Evolutionary conservation across 2,329 filamentous ascomycete species (phyloP).

Genomic region (Arthrobotrys pseudoclavata): DNA sequence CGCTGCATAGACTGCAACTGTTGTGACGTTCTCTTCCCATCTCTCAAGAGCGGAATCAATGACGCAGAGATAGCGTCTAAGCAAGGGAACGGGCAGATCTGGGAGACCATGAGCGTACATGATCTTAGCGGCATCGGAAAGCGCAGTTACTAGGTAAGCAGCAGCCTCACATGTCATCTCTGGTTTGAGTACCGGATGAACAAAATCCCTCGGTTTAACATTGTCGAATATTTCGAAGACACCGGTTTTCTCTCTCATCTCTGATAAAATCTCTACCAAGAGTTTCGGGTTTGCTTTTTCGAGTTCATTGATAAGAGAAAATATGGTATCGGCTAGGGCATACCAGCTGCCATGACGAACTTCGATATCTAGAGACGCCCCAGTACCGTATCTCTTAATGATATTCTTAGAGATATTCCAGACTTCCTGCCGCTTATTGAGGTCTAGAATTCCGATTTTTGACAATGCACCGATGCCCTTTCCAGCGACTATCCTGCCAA

Average conservation of each 20-base stretch:
- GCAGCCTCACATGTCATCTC: constrained; percentile 76
- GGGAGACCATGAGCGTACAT: constrained; percentile 51
- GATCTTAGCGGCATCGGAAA: constrained; percentile 60
- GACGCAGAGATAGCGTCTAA: constrained; percentile 59
- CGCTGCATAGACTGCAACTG: constrained; percentile 51
- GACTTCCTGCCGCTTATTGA: constrained; percentile 37
- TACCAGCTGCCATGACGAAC: constrained; percentile 62
- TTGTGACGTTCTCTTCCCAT: constrained; percentile 60
- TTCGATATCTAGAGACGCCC: constrained; percentile 62
- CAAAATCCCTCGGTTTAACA: constrained; percentile 66
- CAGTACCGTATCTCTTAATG: constrained; percentile 60
- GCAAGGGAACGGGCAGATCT: constrained; percentile 35
- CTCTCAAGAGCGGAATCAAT: constrained; percentile 62
- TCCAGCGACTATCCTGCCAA: constrained; percentile 80
- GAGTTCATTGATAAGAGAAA: constrained; percentile 41
- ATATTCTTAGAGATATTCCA: constrained; percentile 59
- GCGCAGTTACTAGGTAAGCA: constrained; percentile 72
- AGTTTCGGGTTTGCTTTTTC: constrained; percentile 31
- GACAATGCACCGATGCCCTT: constrained; percentile 75
- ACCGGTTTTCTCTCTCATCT: constrained; percentile 46
- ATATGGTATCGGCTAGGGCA: constrained; percentile 62
- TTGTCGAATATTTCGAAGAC: constrained; percentile 65
- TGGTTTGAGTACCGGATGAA: constrained; percentile 70
- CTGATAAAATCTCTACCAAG: constrained; percentile 40
- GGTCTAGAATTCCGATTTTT: constrained; percentile 63